phyloP scores from a whole-genome alignment of 2,329 filamentous ascomycete species.

The Thelonectria discophora region DNA sequence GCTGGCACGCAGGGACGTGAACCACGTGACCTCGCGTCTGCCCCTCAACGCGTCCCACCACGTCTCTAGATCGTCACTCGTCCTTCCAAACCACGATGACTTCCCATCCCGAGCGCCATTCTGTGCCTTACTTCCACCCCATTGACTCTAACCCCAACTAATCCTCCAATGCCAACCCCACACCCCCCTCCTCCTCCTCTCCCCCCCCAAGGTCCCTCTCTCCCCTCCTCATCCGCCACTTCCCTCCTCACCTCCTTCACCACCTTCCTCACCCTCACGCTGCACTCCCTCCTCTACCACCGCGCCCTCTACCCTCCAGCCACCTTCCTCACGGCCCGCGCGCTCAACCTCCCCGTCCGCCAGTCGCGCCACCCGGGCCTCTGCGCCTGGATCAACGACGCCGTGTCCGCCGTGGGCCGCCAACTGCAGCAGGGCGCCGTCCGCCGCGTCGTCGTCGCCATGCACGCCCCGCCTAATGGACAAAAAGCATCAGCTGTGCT shows the following conservation, averaged over 20 bases:
- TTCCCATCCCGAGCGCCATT: too few species aligned
- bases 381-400: constrained; percentile 85
- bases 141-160: background rate
- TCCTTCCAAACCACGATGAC: background rate
- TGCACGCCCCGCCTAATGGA: constrained; percentile 49
- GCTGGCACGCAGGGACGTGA: background rate
- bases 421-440: constrained; percentile 71
- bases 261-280: constrained; percentile 81
- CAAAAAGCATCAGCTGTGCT: constrained; percentile 48
- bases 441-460: constrained; percentile 57
- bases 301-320: constrained; percentile 79
- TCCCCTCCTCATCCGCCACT: constrained; percentile 49
- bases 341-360: constrained; percentile 84
- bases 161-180: constrained; percentile 6
- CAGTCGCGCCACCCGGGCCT: constrained; percentile 88
- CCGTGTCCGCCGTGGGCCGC: constrained; percentile 73
- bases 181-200: too few species aligned
- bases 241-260: constrained; percentile 74
- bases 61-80: background rate
- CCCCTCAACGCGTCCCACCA: constrained; percentile 34
- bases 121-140: background rate
- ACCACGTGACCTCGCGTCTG: constrained; percentile 42
- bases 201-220: constrained; percentile 23
- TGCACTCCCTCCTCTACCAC: constrained; percentile 88
- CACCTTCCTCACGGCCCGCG: constrained; percentile 81